Conservation (phyloP, 805 yeast species). For the Yarrowia sp. region DNA sequence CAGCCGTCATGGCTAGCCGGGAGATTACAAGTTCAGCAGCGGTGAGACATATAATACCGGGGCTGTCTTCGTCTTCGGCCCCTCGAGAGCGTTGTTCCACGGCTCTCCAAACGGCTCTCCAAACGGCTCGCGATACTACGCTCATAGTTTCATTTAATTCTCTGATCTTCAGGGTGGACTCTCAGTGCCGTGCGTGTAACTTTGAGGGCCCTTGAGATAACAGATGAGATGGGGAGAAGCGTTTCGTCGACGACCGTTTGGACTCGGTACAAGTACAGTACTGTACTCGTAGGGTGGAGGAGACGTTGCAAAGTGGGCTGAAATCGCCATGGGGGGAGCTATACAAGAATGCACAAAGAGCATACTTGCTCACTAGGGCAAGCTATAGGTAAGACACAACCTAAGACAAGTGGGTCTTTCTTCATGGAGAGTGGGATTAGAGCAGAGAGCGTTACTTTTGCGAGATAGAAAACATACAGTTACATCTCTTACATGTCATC, state of each 20-base stretch:
- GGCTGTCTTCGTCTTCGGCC: too few relatives aligned
- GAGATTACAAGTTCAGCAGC: neutral
- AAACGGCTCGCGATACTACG: neutral
- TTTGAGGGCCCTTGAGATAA: neutral
- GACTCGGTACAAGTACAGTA: too few relatives aligned
- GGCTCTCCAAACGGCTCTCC: neutral
- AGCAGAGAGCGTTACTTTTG: neutral
- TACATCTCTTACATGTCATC: slow-evolving; percentile 11
- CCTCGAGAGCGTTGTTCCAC: too few relatives aligned
- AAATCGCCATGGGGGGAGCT: neutral
- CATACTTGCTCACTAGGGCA: neutral
- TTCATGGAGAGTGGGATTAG: neutral
- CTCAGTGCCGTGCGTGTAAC: slow-evolving; percentile 14
- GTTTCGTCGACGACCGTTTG: neutral
- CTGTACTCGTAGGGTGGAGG: slow-evolving; percentile 11
- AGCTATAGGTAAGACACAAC: slow-evolving; percentile 4
- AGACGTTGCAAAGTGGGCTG: neutral
- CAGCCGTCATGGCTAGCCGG: neutral
- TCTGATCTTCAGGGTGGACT: slow-evolving; percentile 10
- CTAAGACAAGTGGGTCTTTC: slow-evolving; percentile 9
- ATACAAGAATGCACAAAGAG: neutral
- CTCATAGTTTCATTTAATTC: slow-evolving; percentile 12
- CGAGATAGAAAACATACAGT: neutral
- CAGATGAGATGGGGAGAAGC: neutral
- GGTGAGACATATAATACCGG: too few relatives aligned